phyloP scores from a whole-genome alignment of 225 moss, liverwort and hornwort genomes.

The Lunularia cruciata region DNA sequence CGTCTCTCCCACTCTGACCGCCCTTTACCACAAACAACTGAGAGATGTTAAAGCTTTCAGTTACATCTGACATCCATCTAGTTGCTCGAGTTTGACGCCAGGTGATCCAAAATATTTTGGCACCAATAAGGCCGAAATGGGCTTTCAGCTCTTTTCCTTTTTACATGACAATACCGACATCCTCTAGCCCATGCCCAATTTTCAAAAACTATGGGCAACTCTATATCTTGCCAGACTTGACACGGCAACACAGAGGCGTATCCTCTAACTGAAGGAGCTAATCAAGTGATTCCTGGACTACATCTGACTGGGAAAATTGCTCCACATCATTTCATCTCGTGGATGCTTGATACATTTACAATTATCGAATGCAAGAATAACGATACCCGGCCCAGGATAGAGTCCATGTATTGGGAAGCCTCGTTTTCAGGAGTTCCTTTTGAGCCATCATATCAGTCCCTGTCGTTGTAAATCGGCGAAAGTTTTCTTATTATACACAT shows the following conservation, averaged over 20 bases:
- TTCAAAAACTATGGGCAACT: neutral
- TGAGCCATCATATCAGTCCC: constrained; percentile 59
- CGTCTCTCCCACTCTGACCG: no score
- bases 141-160: constrained; percentile 11
- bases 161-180: neutral
- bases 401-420: neutral
- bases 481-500: constrained; percentile 83
- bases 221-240: neutral
- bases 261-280: neutral
- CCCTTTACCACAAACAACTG: no score
- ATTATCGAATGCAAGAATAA: neutral
- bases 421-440: neutral
- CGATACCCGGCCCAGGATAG: neutral
- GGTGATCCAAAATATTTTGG: no score
- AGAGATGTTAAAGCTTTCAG: no score
- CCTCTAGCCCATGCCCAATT: neutral
- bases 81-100: no score
- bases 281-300: neutral
- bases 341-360: constrained; percentile 10
- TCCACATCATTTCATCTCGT: neutral
- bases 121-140: neutral
- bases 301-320: neutral
- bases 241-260: neutral
- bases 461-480: constrained; percentile 79
- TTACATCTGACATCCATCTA: no score